These are phyloP conservation scores for Acer campestre DNA, from an alignment of 345 rosid genomes.

Conservation along the genomic window DNA sequence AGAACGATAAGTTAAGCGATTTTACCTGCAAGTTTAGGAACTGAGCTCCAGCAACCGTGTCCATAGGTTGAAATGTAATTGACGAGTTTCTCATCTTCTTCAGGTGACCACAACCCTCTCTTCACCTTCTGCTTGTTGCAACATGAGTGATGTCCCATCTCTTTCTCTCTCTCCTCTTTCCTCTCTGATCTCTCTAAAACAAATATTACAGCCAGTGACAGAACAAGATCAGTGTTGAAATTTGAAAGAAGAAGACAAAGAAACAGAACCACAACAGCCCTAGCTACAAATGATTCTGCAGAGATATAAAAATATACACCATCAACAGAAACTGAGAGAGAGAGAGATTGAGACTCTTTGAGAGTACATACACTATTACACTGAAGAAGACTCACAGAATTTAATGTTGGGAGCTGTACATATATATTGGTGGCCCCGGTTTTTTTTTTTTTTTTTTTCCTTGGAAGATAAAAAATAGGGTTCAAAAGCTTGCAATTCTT, in stretches of 20 bases:
- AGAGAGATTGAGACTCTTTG: not conserved
- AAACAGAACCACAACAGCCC: not conserved
- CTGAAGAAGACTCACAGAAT: conserved; percentile 25
- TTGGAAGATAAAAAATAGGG: not conserved
- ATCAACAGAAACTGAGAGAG: not conserved
- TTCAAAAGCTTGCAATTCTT: conserved; percentile 53
- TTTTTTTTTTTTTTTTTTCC: not conserved
- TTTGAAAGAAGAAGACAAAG: conserved; percentile 22
- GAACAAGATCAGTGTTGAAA: conserved; percentile 32
- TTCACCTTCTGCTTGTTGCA: conserved; percentile 98
- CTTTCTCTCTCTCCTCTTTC: conserved; percentile 1
- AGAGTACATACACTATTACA: conserved; percentile 16
- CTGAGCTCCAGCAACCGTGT: conserved; percentile 99
- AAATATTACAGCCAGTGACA: conserved; percentile 21
- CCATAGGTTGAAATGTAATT: conserved; percentile 86
- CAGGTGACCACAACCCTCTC: conserved; percentile 99
- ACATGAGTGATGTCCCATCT: conserved; percentile 96
- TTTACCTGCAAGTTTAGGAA: conserved; percentile 89
- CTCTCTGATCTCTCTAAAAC: not conserved
- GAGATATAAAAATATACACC: not conserved
- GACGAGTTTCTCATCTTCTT: conserved; percentile 97
- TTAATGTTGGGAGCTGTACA: conserved; percentile 42
- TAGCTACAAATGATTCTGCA: not conserved
- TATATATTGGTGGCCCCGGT: conserved; percentile 40
- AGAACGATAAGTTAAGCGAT: too few species aligned